These are phyloP conservation scores for Skeletonema marinoi DNA, from an alignment of 108 stramenopile genomes.

Conservation along the genomic window DNA sequence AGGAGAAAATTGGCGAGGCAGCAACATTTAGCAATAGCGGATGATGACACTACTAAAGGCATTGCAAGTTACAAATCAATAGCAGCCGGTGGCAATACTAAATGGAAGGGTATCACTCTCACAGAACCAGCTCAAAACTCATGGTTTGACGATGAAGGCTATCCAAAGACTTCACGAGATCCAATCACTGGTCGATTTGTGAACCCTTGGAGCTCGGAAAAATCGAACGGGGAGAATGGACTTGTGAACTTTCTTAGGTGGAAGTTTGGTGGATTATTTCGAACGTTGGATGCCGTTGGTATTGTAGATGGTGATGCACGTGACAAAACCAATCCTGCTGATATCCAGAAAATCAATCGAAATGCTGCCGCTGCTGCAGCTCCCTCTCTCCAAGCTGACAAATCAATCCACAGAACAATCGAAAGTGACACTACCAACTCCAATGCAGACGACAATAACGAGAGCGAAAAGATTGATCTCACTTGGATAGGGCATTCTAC, in stretches of 20 bases:
- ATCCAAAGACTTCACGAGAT: constrained; percentile 73
- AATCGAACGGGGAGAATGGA: constrained; percentile 71
- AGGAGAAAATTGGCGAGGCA: constrained; percentile 11
- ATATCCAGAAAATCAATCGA: background rate
- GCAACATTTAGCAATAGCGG: background rate
- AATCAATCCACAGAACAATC: background rate
- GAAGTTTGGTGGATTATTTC: constrained; percentile 34
- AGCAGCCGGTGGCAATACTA: constrained; percentile 1
- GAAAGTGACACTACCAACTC: background rate
- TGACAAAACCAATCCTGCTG: background rate
- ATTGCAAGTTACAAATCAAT: background rate
- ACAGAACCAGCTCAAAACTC: constrained; percentile 61
- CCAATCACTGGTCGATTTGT: constrained; percentile 73
- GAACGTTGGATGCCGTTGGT: constrained; percentile 16
- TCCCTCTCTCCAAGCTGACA: background rate
- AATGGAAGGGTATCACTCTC: constrained; percentile 47
- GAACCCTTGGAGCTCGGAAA: constrained; percentile 82
- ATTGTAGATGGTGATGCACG: constrained; percentile 1
- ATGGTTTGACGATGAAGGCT: constrained; percentile 79
- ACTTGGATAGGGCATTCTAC: constrained; percentile 90
- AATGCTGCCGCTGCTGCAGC: background rate
- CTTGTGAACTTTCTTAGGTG: constrained; percentile 59
- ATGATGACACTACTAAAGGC: background rate
- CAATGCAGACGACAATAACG: background rate
- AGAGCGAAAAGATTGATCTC: constrained; percentile 40